Evolutionary conservation across 306 rosid genomes (phyloP).

Genomic region (Inga laurina): DNA sequence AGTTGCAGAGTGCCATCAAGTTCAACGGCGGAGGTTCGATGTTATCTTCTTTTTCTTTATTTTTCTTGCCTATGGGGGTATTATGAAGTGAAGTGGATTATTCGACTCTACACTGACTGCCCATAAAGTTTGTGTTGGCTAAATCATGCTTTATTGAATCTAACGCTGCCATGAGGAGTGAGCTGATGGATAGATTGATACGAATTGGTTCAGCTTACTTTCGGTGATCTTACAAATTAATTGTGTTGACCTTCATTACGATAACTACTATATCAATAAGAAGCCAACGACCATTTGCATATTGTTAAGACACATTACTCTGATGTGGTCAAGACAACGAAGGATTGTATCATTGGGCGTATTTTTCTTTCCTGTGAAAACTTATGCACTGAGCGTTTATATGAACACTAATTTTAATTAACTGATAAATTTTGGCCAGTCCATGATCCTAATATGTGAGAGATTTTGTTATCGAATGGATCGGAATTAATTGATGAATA

Average conservation of each 20-base stretch:
- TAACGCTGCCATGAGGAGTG: background rate
- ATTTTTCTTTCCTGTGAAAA: background rate
- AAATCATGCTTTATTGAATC: background rate
- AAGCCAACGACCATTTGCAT: background rate
- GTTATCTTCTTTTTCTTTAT: background rate
- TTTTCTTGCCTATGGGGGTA: background rate
- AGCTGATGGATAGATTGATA: background rate
- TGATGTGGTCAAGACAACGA: background rate
- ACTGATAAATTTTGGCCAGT: background rate
- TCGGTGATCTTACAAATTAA: slow-evolving; percentile 10
- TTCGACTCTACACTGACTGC: background rate
- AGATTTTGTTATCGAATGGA: background rate
- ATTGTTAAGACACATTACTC: background rate
- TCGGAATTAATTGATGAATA: background rate
- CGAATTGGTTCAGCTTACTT: slow-evolving; percentile 11
- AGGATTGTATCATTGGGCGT: background rate
- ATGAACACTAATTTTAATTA: background rate
- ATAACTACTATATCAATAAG: background rate
- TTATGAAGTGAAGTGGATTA: background rate
- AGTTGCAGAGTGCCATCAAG: slow-evolving; percentile 80
- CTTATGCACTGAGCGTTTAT: background rate
- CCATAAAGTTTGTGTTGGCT: background rate
- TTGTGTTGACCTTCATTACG: slow-evolving; percentile 21
- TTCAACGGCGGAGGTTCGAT: slow-evolving; percentile 86
- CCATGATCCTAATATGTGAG: background rate